A percentile compares a stretch with the other conserved stretches of the same genome.
These are phyloP conservation scores for Scedosporium dehoogii DNA, from an alignment of 2,329 filamentous ascomycete species.

Conservation along the genomic window DNA sequence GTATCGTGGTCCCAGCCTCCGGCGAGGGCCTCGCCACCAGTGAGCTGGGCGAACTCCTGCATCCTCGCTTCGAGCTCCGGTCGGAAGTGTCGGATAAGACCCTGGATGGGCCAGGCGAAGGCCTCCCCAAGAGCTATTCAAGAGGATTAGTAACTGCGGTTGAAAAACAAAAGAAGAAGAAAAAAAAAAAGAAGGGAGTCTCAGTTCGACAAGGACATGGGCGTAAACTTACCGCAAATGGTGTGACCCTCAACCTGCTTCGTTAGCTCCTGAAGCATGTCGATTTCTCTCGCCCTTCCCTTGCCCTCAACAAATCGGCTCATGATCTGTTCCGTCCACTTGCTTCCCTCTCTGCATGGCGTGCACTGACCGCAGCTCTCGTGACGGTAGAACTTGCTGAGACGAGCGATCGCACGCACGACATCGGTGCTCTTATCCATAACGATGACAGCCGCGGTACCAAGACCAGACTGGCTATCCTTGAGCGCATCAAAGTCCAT, in stretches of 20 bases:
- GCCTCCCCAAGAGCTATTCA: constrained; percentile 76
- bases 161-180: neutral
- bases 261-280: constrained; percentile 98
- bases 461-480: constrained; percentile 93
- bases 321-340: constrained; percentile 99
- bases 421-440: constrained; percentile 98
- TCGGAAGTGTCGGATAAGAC: constrained; percentile 95
- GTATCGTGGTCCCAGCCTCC: constrained; percentile 81
- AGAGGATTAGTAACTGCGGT: constrained; percentile 18
- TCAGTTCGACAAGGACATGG: too few relatives aligned
- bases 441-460: constrained; percentile 94
- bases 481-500: constrained; percentile 99
- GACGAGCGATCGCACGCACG: constrained; percentile 82
- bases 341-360: constrained; percentile 96
- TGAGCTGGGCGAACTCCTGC: constrained; percentile 63
- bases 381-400: constrained; percentile 96
- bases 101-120: constrained; percentile 97
- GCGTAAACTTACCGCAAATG: constrained; percentile 68
- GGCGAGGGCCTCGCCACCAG: constrained; percentile 65
- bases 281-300: constrained; percentile 84
- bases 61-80: constrained; percentile 91
- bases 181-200: neutral
- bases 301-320: constrained; percentile 85
- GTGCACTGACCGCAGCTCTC: constrained; percentile 98
- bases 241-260: constrained; percentile 99